Evolutionary conservation across 768 basidiomycete genomes (phyloP), one percentile per base, ranked within the genome.

Genomic region (Suillus americanus): DNA sequence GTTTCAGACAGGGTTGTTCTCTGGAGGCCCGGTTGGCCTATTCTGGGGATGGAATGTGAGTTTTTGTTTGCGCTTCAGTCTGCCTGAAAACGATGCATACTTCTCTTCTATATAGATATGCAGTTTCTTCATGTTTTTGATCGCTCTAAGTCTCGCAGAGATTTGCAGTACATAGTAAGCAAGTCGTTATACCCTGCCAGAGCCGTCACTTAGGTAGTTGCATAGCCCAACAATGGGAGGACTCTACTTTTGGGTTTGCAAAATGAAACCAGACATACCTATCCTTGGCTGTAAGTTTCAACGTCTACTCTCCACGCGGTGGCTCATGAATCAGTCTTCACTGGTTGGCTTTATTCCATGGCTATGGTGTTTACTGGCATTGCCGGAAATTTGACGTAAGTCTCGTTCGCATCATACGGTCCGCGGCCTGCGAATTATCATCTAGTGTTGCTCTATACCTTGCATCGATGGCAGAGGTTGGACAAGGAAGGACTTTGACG

Each of bases 11-110:
- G 85, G 86, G 0, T 72, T 86, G 7, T 85, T 85, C 71, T 85
- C 83, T 45, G 85, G 86, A 1, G 86, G 85, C 5, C 85, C 85
- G 3, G 70, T 86, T 33, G 84, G 85, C 2, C 72, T 86, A 64
- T 86, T 87, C 70, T 86, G 85, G 85, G 86, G 84, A 10, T 86
- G 86, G 86, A 86, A 87, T 68, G 85, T 85, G 65, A 67, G 80
- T 72, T 13, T 35, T 40, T 40, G 13, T 14, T 25, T 1, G 9
- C 18, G 20, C 28, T 8, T 37, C 45, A 38, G 43, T 56, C 33
- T 23, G 33, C 38, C 37, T 64, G 37, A 35, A 16, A 8, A 3
- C n/a, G 12, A 16, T 30, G n/a, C 14, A 28, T 45, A 18, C 23
- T 16, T 6, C 9, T 59, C 43, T 59, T 59, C 12, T 41, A 5